phyloP scores from a whole-genome alignment of 139 green algal genomes.

The Mesotaenium endlicherianum region DNA sequence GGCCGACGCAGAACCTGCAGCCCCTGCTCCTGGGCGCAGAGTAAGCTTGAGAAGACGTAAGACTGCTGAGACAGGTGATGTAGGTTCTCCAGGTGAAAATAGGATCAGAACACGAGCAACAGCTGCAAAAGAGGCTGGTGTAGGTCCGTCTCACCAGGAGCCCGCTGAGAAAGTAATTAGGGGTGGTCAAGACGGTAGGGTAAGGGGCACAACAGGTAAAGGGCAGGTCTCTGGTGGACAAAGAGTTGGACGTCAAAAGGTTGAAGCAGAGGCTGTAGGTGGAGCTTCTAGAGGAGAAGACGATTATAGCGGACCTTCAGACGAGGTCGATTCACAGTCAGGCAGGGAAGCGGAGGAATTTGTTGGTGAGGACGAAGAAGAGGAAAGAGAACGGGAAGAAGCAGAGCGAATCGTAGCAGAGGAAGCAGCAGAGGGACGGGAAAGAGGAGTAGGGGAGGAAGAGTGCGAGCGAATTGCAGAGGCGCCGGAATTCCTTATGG shows the following conservation, averaged over 20 bases:
- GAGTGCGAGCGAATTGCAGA: constrained; percentile 3
- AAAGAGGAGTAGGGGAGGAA: neutral
- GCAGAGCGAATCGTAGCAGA: neutral
- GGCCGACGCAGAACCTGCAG: neutral
- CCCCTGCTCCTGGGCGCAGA: neutral
- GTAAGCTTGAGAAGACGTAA: neutral
- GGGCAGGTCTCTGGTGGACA: too few relatives aligned
- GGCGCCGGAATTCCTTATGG: too few relatives aligned
- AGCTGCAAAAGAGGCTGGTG: constrained; percentile 14
- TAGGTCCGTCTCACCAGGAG: neutral
- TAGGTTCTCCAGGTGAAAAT: constrained; percentile 1
- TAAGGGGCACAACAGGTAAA: neutral
- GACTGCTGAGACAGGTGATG: constrained; percentile 2
- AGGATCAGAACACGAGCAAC: constrained; percentile 17
- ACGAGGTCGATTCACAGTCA: neutral
- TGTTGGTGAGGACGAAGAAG: neutral
- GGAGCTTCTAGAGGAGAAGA: neutral
- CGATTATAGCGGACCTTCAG: neutral
- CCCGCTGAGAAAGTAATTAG: neutral
- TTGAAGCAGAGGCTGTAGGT: constrained; percentile 6
- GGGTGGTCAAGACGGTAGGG: neutral
- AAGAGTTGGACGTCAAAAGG: too few relatives aligned
- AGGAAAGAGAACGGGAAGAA: neutral
- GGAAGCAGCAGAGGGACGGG: neutral
- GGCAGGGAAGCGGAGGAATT: neutral